Conservation (phyloP, 768 basidiomycete genomes). For the Tulasnella sp. region DNA sequence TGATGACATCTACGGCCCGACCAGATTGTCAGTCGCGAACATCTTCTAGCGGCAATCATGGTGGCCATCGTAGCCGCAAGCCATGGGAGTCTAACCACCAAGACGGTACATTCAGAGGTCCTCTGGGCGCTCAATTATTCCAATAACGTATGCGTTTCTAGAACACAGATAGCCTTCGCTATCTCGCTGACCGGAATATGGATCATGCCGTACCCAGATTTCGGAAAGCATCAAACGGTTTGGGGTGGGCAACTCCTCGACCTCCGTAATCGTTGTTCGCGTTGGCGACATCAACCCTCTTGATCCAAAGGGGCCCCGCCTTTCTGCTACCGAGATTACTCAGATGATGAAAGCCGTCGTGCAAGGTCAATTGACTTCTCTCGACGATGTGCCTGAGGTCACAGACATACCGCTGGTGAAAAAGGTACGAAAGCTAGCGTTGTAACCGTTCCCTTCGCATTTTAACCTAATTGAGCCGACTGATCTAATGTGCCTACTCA, state of each 20-base stretch:
- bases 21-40: slow-evolving; percentile 71
- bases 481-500: too few species aligned
- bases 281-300: slow-evolving; percentile 29
- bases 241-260: slow-evolving; percentile 61
- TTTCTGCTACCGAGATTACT: slow-evolving; percentile 30
- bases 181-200: not conserved
- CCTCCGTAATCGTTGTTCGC: slow-evolving; percentile 60
- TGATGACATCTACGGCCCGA: not conserved
- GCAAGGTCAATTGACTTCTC: slow-evolving; percentile 41
- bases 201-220: slow-evolving; percentile 43
- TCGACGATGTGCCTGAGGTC: slow-evolving; percentile 35
- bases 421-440: slow-evolving; percentile 42
- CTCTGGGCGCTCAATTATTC: slow-evolving; percentile 80
- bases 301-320: slow-evolving; percentile 26
- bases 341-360: slow-evolving; percentile 50
- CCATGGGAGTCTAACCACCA: slow-evolving; percentile 56
- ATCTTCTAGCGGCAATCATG: slow-evolving; percentile 74
- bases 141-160: slow-evolving; percentile 53
- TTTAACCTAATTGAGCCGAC: too few species aligned
- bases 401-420: slow-evolving; percentile 68
- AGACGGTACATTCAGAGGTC: slow-evolving; percentile 84
- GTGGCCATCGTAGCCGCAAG: slow-evolving; percentile 66
- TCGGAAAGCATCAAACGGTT: slow-evolving; percentile 79
- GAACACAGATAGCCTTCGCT: not conserved
- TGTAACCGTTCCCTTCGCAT: too few species aligned